Percentiles rank a stretch among this genome's conserved stretches.
Evolutionary conservation across 495 filamentous ascomycete species (phyloP).

Genomic region (Aspergillus ellipticus): DNA sequence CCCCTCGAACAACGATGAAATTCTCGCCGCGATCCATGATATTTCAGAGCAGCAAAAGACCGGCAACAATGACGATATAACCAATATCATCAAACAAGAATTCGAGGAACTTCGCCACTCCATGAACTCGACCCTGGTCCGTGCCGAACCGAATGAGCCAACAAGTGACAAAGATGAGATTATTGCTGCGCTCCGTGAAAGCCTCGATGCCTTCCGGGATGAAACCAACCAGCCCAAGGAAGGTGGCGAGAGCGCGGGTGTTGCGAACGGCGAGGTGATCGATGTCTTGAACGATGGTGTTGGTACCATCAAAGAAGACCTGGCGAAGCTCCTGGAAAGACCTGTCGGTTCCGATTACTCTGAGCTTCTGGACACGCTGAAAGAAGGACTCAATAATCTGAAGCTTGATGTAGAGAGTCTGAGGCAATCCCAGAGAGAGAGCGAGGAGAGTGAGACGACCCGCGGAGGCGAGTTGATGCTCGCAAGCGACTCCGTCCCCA

Average conservation of each 20-base stretch:
- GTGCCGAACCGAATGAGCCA: constrained; percentile 19
- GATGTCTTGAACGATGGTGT: constrained; percentile 83
- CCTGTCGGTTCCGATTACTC: constrained; percentile 57
- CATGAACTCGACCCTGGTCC: constrained; percentile 39
- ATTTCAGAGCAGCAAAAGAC: constrained; percentile 24
- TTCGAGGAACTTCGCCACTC: constrained; percentile 70
- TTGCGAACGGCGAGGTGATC: constrained; percentile 68
- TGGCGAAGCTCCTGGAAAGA: constrained; percentile 50
- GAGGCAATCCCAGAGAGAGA: constrained; percentile 45
- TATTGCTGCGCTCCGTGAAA: constrained; percentile 64
- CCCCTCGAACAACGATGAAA: background rate
- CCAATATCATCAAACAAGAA: constrained; percentile 61
- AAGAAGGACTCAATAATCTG: constrained; percentile 67
- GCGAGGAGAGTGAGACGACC: constrained; percentile 37
- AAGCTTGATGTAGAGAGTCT: constrained; percentile 75
- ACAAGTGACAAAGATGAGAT: constrained; percentile 49
- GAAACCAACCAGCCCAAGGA: constrained; percentile 58
- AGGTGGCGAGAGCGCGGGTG: constrained; percentile 51
- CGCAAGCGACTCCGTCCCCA: constrained; percentile 46
- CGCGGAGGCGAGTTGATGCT: constrained; percentile 56
- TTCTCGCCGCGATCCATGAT: background rate
- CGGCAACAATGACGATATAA: constrained; percentile 20
- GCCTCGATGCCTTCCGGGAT: constrained; percentile 61
- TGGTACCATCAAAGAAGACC: constrained; percentile 63
- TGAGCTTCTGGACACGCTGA: constrained; percentile 83